phyloP scores from a whole-genome alignment of 768 basidiomycete genomes.

The Termitomyces sp. region DNA sequence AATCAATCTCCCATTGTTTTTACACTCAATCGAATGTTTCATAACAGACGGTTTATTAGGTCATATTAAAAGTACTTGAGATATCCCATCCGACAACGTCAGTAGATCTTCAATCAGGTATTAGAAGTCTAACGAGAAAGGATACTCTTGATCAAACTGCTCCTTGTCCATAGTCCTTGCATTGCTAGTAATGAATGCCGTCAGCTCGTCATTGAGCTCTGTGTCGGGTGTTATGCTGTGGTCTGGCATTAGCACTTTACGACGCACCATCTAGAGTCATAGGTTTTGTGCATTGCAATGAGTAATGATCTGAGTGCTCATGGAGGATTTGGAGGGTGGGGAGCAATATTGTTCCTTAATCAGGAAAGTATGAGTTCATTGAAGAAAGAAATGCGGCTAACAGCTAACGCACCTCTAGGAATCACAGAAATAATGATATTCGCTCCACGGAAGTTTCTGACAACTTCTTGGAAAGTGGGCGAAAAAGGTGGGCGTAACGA shows the following conservation, averaged over 20 bases:
- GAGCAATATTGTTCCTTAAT: constrained; percentile 7
- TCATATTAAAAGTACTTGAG: background rate
- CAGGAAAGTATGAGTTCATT: background rate
- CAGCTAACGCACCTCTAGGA: constrained; percentile 1
- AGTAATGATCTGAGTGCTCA: constrained; percentile 12
- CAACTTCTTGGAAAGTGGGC: constrained; percentile 14
- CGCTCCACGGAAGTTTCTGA: constrained; percentile 10
- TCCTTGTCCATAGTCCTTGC: constrained; percentile 12
- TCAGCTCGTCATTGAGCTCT: constrained; percentile 11
- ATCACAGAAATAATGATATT: constrained; percentile 13
- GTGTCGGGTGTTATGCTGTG: background rate
- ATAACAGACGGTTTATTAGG: background rate
- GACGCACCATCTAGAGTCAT: constrained; percentile 7
- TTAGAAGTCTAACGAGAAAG: constrained; percentile 4
- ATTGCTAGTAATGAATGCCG: constrained; percentile 2
- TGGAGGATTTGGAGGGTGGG: constrained; percentile 9
- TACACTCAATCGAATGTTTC: constrained; percentile 22
- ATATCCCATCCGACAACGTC: background rate
- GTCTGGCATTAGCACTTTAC: background rate
- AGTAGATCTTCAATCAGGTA: background rate
- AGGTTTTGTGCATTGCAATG: constrained; percentile 11
- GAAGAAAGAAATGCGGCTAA: background rate
- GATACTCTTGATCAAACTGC: constrained; percentile 10
- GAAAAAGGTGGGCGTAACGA: constrained; percentile 13
- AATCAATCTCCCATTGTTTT: constrained; percentile 78